These are phyloP conservation scores for Hapsidospora chrysogenum DNA, from an alignment of 495 filamentous ascomycete genomes.

Conservation along the genomic window DNA sequence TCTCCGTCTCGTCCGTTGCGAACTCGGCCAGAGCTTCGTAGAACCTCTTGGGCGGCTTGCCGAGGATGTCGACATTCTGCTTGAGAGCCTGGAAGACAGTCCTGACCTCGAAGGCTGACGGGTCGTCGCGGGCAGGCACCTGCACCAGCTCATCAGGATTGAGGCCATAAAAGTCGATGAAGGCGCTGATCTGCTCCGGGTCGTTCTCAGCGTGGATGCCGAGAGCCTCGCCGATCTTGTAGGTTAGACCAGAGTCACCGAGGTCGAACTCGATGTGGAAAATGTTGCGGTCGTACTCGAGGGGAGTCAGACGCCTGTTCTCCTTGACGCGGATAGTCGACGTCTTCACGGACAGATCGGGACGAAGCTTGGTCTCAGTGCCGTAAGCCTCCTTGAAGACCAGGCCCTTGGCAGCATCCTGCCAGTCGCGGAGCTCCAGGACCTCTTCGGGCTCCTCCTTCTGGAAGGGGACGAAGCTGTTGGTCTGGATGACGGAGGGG, in stretches of 20 bases:
- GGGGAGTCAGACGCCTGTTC: constrained; percentile 79
- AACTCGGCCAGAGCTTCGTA: constrained; percentile 86
- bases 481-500: constrained; percentile 44
- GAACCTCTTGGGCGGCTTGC: constrained; percentile 90
- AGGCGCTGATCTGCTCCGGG: constrained; percentile 54
- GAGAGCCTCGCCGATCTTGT: constrained; percentile 96
- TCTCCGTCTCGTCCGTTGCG: constrained; percentile 66
- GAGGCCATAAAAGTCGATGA: constrained; percentile 80
- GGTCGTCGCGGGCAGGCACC: constrained; percentile 73
- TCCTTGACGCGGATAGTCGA: constrained; percentile 81
- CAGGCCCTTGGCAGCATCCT: constrained; percentile 69
- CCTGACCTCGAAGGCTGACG: constrained; percentile 61
- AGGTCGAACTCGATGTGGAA: constrained; percentile 99
- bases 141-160: constrained; percentile 71
- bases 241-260: constrained; percentile 73
- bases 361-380: constrained; percentile 55
- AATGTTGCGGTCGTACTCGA: constrained; percentile 90
- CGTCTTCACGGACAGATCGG: constrained; percentile 74
- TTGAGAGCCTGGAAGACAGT: constrained; percentile 86
- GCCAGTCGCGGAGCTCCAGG: constrained; percentile 51
- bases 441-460: constrained; percentile 56
- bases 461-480: constrained; percentile 69
- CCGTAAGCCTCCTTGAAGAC: constrained; percentile 89
- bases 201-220: constrained; percentile 95
- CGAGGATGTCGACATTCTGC: constrained; percentile 94